These are phyloP conservation scores for Chenopodium formosanum DNA, from an alignment of 148 eudicot species.

Conservation along the genomic window DNA sequence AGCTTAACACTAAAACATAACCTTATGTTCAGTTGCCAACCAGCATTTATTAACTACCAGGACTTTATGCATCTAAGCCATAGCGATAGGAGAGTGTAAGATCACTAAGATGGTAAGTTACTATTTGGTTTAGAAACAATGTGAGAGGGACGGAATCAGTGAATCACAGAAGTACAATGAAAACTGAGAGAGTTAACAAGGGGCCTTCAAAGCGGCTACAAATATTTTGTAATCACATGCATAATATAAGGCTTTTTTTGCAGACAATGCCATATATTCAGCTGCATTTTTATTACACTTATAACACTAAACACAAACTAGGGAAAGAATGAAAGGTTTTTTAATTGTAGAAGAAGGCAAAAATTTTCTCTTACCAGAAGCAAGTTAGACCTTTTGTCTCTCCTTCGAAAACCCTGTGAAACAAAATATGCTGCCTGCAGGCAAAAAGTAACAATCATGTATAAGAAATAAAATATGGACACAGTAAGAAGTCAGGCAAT, in stretches of 20 bases:
- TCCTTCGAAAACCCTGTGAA: conserved; percentile 35
- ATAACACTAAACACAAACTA: background rate
- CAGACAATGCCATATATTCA: background rate
- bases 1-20: background rate
- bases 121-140: background rate
- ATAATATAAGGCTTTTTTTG: background rate
- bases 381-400: conserved; percentile 35
- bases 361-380: conserved; percentile 27
- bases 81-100: background rate
- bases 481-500: background rate
- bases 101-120: background rate
- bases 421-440: conserved; percentile 37
- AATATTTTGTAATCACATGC: background rate
- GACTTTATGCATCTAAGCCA: background rate
- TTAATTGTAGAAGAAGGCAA: background rate
- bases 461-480: background rate
- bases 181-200: background rate
- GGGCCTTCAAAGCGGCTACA: background rate
- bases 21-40: background rate
- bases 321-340: background rate
- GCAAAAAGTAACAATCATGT: background rate
- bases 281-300: background rate
- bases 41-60: background rate
- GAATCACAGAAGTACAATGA: background rate
- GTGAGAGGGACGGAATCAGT: background rate